These are phyloP conservation scores for Pelargonium citronellum DNA, from an alignment of 441 rosid species.

Conservation along the genomic window DNA sequence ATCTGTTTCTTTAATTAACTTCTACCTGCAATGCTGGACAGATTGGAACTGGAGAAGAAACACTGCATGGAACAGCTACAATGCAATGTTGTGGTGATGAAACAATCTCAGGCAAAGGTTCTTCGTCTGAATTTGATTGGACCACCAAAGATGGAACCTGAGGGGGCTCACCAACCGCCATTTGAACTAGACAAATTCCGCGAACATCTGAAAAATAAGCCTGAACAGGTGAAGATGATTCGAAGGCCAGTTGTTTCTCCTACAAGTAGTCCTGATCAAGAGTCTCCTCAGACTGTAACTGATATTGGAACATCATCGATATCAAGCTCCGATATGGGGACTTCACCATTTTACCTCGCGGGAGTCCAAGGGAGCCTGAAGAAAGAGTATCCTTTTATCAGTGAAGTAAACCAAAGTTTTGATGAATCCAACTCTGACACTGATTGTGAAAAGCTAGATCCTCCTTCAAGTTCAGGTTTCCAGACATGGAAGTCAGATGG, in stretches of 20 bases:
- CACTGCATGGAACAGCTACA: conserved; percentile 81
- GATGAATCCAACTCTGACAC: conserved; percentile 72
- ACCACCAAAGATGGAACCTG: conserved; percentile 45
- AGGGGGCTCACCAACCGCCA: conserved; percentile 30
- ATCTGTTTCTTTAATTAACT: conserved; percentile 18
- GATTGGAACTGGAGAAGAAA: conserved; percentile 75
- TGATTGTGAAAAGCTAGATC: conserved; percentile 58
- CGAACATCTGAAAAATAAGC: conserved; percentile 34
- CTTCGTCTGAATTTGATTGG: conserved; percentile 90
- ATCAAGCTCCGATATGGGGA: conserved; percentile 85
- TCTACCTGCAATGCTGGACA: conserved; percentile 30
- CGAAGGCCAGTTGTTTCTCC: conserved; percentile 84
- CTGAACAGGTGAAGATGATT: conserved; percentile 41
- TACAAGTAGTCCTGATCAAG: conserved; percentile 87
- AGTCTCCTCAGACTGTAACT: conserved; percentile 82
- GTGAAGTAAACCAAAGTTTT: conserved; percentile 46
- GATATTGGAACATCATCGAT: conserved; percentile 92
- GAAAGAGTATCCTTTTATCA: conserved; percentile 51
- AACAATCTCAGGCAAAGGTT: conserved; percentile 80
- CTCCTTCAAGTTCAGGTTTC: conserved; percentile 64
- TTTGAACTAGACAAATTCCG: conserved; percentile 42
- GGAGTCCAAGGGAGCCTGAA: conserved; percentile 54
- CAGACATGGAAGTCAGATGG: conserved; percentile 46
- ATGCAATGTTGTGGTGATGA: conserved; percentile 93
- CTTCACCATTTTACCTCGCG: conserved; percentile 68